Evolutionary conservation across 2,329 filamentous ascomycete genomes (phyloP).

Genomic region (Cladophialophora immunda): DNA sequence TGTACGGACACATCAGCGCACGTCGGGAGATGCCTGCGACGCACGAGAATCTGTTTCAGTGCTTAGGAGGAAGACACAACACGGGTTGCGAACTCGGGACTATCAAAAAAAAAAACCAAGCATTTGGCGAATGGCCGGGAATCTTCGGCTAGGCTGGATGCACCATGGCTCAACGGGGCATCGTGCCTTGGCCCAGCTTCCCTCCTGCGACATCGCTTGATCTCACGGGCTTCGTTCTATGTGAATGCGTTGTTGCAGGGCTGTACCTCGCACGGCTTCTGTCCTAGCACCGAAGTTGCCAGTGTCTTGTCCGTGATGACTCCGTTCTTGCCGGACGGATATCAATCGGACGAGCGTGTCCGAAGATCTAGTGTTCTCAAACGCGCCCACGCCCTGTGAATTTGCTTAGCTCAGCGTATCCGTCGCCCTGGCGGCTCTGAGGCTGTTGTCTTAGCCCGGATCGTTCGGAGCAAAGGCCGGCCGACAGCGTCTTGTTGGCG

Average conservation of each 20-base stretch:
- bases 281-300: neutral
- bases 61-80: too few relatives aligned
- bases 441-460: neutral
- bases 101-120: neutral
- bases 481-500: neutral
- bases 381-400: neutral
- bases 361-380: neutral
- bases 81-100: neutral
- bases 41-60: neutral
- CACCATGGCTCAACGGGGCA: neutral
- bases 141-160: conserved; percentile 1
- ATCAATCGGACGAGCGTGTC: neutral
- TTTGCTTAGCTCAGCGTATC: neutral
- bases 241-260: neutral
- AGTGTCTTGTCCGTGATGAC: neutral
- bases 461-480: neutral
- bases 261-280: neutral
- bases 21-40: neutral
- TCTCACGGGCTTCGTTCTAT: too few relatives aligned
- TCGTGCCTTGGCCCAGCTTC: neutral
- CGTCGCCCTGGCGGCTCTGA: neutral
- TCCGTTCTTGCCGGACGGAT: neutral
- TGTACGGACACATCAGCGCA: neutral
- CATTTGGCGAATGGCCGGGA: neutral
- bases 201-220: neutral